Base-by-base conservation (phyloP, 2,329 filamentous ascomycete genomes). In the Periconia sp. region DNA sequence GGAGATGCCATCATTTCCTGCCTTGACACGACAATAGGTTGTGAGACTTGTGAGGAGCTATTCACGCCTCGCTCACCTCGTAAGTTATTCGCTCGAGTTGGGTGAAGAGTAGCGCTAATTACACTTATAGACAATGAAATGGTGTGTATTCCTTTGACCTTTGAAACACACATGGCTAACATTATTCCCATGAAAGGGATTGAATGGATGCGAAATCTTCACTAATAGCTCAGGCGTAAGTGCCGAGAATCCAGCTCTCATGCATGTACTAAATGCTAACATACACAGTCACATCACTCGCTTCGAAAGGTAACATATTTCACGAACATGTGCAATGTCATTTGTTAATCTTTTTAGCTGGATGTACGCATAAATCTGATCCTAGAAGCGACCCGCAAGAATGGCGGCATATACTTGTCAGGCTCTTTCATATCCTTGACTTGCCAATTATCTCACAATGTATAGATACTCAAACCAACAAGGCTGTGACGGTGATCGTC, bases 171-270 rank as follows among this genome's bases (percentile, higher is more conserved):
- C n/a, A n/a, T n/a, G n/a, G n/a, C n/a, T n/a, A n/a, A n/a, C n/a
- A n/a, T n/a, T n/a, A n/a, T n/a, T n/a, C n/a, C n/a, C n/a, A n/a
- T n/a, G n/a, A n/a, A n/a, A n/a, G 73, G 79, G 80, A n/a, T 73
- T 90, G 2, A 78, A 84, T 56, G 88, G 89, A 4, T 82, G 83
- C 5, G 88, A 89, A 59, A 84, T 90, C 40, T 79, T 88, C 50
- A 63, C 61, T 7, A 92, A 92, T 66, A 83, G 78, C 3, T 84
- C 78, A 39, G 87, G 84, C 5, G n/a, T n/a, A n/a, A n/a, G n/a
- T n/a, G n/a, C n/a, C n/a, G n/a, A n/a, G n/a, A n/a, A n/a, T n/a
- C n/a, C n/a, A n/a, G n/a, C n/a, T n/a, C n/a, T n/a, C n/a, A n/a
- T n/a, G n/a, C n/a, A n/a, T n/a, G n/a, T n/a, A n/a, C n/a, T n/a